phyloP scores from a whole-genome alignment of 2,329 filamentous ascomycete genomes.

The Lizonia empirigonia region DNA sequence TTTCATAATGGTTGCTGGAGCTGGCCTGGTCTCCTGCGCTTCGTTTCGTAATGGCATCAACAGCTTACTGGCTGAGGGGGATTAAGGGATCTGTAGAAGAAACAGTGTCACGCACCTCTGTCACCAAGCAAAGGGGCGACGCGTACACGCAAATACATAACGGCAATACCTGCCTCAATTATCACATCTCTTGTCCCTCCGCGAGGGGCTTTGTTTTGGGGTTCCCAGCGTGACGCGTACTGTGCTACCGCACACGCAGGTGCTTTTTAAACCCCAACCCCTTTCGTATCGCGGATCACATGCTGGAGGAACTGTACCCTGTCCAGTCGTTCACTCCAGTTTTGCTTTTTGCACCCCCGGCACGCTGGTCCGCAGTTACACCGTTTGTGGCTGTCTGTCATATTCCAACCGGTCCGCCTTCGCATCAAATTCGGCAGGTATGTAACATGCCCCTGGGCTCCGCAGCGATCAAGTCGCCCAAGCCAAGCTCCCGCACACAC shows the following conservation, averaged over 20 bases:
- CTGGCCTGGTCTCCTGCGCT: constrained; percentile 7
- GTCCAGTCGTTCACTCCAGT: background rate
- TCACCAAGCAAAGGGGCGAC: constrained; percentile 2
- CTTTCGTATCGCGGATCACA: background rate
- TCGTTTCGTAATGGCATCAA: constrained; percentile 10
- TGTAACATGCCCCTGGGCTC: constrained; percentile 6
- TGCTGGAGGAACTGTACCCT: background rate
- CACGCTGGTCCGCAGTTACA: background rate
- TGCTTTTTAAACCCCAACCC: background rate
- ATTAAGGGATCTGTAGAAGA: constrained; percentile 10
- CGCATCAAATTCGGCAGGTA: background rate
- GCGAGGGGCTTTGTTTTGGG: background rate
- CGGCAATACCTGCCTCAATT: constrained; percentile 7
- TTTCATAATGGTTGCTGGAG: constrained; percentile 13
- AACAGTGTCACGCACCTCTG: constrained; percentile 5
- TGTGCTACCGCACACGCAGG: background rate
- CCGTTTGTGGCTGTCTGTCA: constrained; percentile 6
- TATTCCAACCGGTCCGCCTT: background rate
- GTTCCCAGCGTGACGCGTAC: background rate
- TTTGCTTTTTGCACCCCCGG: background rate
- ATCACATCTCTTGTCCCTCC: background rate
- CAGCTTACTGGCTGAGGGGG: constrained; percentile 3
- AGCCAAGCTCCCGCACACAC: background rate
- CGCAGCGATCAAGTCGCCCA: constrained; percentile 6
- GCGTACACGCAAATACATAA: constrained; percentile 14